Percentiles rank a stretch among this genome's conserved stretches.
These are phyloP conservation scores for Tetrahymena borealis DNA, from an alignment of 73 alveolate genomes.

Conservation along the genomic window DNA sequence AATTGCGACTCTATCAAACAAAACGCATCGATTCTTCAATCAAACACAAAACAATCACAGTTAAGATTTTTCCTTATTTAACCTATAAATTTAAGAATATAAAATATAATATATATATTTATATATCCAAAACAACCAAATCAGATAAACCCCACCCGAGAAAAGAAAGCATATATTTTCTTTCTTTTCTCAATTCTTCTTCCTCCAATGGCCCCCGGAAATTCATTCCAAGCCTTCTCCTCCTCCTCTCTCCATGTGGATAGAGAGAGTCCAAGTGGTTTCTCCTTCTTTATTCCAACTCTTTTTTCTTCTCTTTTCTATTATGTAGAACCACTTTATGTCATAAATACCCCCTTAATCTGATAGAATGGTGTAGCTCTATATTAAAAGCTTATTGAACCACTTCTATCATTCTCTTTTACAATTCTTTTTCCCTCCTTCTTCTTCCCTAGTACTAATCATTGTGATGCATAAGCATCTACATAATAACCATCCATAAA, in stretches of 20 bases:
- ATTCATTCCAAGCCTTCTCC: not conserved
- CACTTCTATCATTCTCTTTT: not conserved
- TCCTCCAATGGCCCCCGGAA: slow-evolving; percentile 2
- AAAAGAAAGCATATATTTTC: not conserved
- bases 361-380: not conserved
- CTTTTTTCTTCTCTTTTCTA: not conserved
- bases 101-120: not conserved
- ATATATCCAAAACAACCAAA: not conserved
- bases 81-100: not conserved
- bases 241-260: slow-evolving; percentile 6
- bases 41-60: slow-evolving; percentile 1
- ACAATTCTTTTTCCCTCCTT: not conserved
- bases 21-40: not conserved
- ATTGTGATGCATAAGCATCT: not conserved
- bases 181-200: not conserved
- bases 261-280: not conserved
- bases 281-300: no score
- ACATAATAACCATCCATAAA: no score
- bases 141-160: not conserved
- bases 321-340: not conserved
- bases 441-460: not conserved
- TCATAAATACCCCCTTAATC: not conserved
- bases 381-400: not conserved
- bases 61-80: not conserved
- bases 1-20: not conserved